Conservation (phyloP, 2,329 filamentous ascomycete genomes). For the Xylariomycetidae sp. region DNA sequence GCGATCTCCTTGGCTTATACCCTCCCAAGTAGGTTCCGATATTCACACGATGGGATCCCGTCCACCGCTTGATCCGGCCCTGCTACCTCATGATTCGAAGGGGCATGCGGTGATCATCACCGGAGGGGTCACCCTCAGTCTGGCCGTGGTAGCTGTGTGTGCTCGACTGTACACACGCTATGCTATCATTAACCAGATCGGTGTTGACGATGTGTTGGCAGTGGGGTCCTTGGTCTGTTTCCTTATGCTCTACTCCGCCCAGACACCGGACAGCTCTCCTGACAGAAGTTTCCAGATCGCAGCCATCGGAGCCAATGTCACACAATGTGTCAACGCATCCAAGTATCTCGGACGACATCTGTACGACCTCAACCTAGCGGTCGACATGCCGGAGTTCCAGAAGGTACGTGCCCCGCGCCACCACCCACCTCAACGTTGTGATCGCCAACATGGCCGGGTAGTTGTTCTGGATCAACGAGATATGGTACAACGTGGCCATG, state of each 20-base stretch:
- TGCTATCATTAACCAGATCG: conserved; percentile 18
- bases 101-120: background rate
- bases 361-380: conserved; percentile 1
- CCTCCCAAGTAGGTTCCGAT: too few species aligned
- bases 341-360: conserved; percentile 3
- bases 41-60: background rate
- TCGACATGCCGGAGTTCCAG: conserved; percentile 1
- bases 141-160: conserved; percentile 11
- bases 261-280: conserved; percentile 1
- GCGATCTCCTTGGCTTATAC: too few species aligned
- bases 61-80: background rate
- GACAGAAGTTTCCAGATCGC: conserved; percentile 2
- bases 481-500: conserved; percentile 27
- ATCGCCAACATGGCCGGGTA: conserved; percentile 6
- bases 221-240: conserved; percentile 19
- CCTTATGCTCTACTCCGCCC: too few species aligned
- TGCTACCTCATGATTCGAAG: background rate
- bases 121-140: background rate
- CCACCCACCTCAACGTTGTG: too few species aligned
- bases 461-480: conserved; percentile 25
- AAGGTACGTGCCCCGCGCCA: too few species aligned
- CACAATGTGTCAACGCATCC: conserved; percentile 3
- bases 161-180: conserved; percentile 20
- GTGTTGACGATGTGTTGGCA: conserved; percentile 20
- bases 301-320: conserved; percentile 3